These are phyloP conservation scores for Aspergillus neoniger DNA, from an alignment of 2,329 filamentous ascomycete species.

Conservation along the genomic window DNA sequence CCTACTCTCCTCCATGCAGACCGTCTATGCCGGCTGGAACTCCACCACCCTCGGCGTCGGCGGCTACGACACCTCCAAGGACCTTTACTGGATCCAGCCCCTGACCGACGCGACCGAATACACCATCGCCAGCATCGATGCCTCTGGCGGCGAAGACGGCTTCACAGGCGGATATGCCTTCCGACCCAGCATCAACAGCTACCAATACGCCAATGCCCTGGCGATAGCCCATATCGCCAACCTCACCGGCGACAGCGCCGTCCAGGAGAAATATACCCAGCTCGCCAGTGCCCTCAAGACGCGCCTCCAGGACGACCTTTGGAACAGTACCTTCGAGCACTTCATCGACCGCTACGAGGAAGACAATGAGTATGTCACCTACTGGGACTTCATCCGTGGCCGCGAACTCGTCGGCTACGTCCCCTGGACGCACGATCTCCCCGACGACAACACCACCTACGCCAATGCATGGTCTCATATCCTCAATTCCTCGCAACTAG, in stretches of 20 bases:
- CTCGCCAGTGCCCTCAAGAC: constrained; percentile 40
- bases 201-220: constrained; percentile 47
- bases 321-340: constrained; percentile 48
- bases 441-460: constrained; percentile 41
- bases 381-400: constrained; percentile 42
- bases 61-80: constrained; percentile 42
- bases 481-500: constrained; percentile 36
- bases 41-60: constrained; percentile 44
- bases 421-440: constrained; percentile 47
- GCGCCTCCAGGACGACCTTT: constrained; percentile 43
- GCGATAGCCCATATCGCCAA: constrained; percentile 45
- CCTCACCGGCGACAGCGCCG: constrained; percentile 27
- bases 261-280: constrained; percentile 26
- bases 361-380: constrained; percentile 40
- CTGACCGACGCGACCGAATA: constrained; percentile 50
- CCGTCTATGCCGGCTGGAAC: constrained; percentile 24
- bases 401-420: constrained; percentile 48
- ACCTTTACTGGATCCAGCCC: constrained; percentile 47
- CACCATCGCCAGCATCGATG: constrained; percentile 49
- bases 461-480: constrained; percentile 33
- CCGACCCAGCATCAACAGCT: constrained; percentile 49
- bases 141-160: constrained; percentile 38
- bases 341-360: constrained; percentile 48
- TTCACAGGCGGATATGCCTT: constrained; percentile 46
- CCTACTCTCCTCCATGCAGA: constrained; percentile 31